Base-by-base conservation (phyloP, 2,329 filamentous ascomycete genomes). In the Ophiostoma australiae region DNA sequence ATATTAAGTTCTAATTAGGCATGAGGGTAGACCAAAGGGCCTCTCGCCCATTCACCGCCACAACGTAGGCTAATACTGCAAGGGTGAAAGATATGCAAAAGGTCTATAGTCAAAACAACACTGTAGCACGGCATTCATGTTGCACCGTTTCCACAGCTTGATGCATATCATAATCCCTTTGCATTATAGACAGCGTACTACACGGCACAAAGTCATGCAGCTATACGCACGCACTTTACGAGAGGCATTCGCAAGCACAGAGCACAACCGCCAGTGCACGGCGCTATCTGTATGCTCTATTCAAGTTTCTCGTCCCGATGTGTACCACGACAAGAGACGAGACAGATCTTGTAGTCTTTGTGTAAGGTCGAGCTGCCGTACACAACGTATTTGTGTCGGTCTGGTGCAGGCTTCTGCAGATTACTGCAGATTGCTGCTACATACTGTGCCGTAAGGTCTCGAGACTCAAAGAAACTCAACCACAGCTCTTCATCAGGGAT, bases 161-260 rank as follows among this genome's bases (percentile, higher is more conserved):
- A 31, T 63, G 58, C 58, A 63, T 17, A 63, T 35, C 58, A 63
- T 63, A 63, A 63, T 63, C 58, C 17, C 58, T 35, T 63, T 63
- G 27, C 58, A 63, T 35, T 20, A 5, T 7, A 48, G 44, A 58
- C 23, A 58, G n/a, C 11, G 7, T n/a, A 58, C n/a, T 48, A n/a
- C 44, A 48, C 17, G 23, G 27, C 4, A 58, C 52, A 27, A 31
- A 31, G 27, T 31, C 20, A 58, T 58, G 52, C 52, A 58, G 52
- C 52, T 31, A n/a, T 58, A 58, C 52, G 58, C 58, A 63, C 58
- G 23, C 58, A 63, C 58, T 63, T 33, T 17, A 17, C 13, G 15
- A 33, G 13, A 33, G 58, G 23, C n/a, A 13, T 58, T 31, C 52
- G 27, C 52, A 27, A n/a, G 23, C 52, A 27, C 52, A 27, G 8